A percentile compares a stretch with the other conserved stretches of the same genome.
These are phyloP conservation scores for Alectoria sarmentosa DNA, from an alignment of 495 filamentous ascomycete genomes.

Conservation along the genomic window DNA sequence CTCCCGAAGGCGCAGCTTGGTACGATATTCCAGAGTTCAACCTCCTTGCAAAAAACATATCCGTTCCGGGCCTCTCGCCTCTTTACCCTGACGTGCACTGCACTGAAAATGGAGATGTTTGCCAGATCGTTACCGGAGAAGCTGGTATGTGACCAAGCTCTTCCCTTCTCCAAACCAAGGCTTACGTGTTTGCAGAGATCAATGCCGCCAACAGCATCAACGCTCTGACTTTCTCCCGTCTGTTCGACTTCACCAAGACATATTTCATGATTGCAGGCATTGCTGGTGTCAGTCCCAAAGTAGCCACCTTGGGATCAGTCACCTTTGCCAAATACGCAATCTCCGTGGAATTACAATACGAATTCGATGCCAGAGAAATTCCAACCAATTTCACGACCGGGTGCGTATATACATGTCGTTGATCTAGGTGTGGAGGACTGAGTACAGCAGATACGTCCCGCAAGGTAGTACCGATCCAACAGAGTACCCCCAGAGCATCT, in stretches of 20 bases:
- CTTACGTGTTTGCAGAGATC: conserved; percentile 45
- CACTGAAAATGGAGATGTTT: conserved; percentile 48
- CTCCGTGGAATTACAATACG: conserved; percentile 68
- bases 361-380: conserved; percentile 65
- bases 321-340: conserved; percentile 62
- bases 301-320: conserved; percentile 53
- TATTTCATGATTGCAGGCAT: conserved; percentile 71
- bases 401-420: neutral
- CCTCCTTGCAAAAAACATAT: conserved; percentile 56
- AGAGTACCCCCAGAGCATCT: conserved; percentile 56
- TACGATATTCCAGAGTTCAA: conserved; percentile 55
- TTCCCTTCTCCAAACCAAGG: neutral
- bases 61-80: conserved; percentile 59
- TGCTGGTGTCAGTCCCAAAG: conserved; percentile 62
- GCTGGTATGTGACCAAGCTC: conserved; percentile 18
- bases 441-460: conserved; percentile 48
- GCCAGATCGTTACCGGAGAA: conserved; percentile 54
- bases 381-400: conserved; percentile 54
- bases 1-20: conserved; percentile 61
- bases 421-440: neutral
- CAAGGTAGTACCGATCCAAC: conserved; percentile 47
- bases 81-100: conserved; percentile 60
- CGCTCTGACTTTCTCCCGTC: conserved; percentile 48
- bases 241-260: conserved; percentile 59
- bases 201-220: conserved; percentile 61